Base-by-base conservation (phyloP, 352 stramenopile species). In the Peronospora belbahrii region DNA sequence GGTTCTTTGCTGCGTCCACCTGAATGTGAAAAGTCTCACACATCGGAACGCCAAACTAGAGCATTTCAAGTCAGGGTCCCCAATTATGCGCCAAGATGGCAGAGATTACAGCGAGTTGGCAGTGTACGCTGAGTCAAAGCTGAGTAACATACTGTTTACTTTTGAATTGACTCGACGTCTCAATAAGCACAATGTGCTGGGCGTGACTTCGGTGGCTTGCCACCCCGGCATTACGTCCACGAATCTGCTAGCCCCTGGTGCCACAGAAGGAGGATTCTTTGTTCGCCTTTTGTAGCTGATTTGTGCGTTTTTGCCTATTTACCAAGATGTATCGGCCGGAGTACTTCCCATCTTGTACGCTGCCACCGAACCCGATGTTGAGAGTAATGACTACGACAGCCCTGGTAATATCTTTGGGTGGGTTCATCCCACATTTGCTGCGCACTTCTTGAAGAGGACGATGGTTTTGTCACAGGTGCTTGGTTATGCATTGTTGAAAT, bases 121-220 rank as follows among this genome's bases (percentile, higher is more conserved):
- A 0, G 64, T 63, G 7, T 84, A 87, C 47, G 3, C 20, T 1
- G 58, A 71, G 22, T 65, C 67, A 2, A 86, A 86, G 56, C 35
- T 84, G 5, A 59, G 40, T 33, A 84, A 83, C 49, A 13, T 83
- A 7, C 43, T 86, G 4, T 82, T 83, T 49, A 71, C 70, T 9
- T 38, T 54, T 2, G 65, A 83, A 45, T 62, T 81, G 10, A 17
- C 62, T 4, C 59, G 65, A 4, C 66, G 67, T 6, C 14, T 83
- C 2, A 25, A 53, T 2, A 48, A 39, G 0, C 18, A 43, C 1
- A 49, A 53, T 4, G 38, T 68, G 22, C 14, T 18, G 14, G 46
- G 41, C 0, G 66, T 81, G 15, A 53, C 37, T 2, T 38, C 54
- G 0, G 54, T 67, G 4, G 59, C 52, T 0, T 54, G 34, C 2